Evolutionary conservation across 805 yeast genomes (phyloP).

Genomic region (Brettanomyces nanus): DNA sequence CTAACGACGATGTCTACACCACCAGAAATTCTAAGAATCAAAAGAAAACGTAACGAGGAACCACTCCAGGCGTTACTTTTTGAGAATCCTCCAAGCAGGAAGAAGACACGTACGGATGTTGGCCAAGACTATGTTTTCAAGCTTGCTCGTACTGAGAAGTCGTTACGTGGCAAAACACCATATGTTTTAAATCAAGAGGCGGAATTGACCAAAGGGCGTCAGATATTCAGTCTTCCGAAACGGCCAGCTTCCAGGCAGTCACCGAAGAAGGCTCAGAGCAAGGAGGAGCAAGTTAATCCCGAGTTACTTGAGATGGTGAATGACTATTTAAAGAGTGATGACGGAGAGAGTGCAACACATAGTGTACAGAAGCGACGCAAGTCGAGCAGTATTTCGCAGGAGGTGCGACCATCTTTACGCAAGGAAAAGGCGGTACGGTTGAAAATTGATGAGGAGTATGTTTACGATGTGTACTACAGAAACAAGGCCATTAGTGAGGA

Average conservation of each 20-base stretch:
- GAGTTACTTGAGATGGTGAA: slow-evolving; percentile 72
- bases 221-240: not conserved
- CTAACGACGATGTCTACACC: slow-evolving; percentile 3
- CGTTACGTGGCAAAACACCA: not conserved
- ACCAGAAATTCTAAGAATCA: slow-evolving; percentile 56
- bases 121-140: slow-evolving; percentile 32
- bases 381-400: slow-evolving; percentile 17
- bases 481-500: slow-evolving; percentile 42
- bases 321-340: slow-evolving; percentile 41
- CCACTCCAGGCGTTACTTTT: slow-evolving; percentile 73
- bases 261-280: not conserved
- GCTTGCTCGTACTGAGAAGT: slow-evolving; percentile 38
- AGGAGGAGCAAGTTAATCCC: slow-evolving; percentile 37
- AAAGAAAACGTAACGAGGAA: slow-evolving; percentile 79
- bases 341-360: slow-evolving; percentile 9
- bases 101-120: slow-evolving; percentile 8
- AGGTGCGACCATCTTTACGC: slow-evolving; percentile 12
- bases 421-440: slow-evolving; percentile 23
- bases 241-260: not conserved
- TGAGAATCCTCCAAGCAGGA: slow-evolving; percentile 31
- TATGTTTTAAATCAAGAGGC: not conserved
- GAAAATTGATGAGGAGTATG: slow-evolving; percentile 46
- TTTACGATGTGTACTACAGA: slow-evolving; percentile 81
- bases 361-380: slow-evolving; percentile 20
- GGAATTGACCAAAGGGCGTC: not conserved